Percentiles rank a stretch among this genome's conserved stretches.
Conservation (phyloP, 257 asterid genomes). For the Lycium ferocissimum region DNA sequence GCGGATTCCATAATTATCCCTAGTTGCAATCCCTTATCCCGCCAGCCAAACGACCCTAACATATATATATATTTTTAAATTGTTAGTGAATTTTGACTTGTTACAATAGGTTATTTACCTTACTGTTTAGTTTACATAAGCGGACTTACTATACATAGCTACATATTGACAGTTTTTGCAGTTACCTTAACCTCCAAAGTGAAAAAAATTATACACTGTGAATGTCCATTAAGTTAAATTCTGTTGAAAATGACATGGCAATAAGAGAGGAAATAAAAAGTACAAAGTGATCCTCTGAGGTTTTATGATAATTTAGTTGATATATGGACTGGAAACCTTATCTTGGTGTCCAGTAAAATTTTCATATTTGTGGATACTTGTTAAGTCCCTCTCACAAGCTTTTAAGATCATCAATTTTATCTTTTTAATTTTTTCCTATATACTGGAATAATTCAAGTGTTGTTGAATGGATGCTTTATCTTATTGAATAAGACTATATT, state of each 20-base stretch:
- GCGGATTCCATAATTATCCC: no score
- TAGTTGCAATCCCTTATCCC: no score
- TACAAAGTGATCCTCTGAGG: slow-evolving; percentile 28
- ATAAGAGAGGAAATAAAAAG: neutral
- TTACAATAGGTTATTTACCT: neutral
- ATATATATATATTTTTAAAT: no score
- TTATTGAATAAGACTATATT: slow-evolving; percentile 21
- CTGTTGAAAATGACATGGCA: neutral
- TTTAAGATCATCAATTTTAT: slow-evolving; percentile 30
- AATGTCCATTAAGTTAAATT: neutral
- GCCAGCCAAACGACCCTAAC: no score
- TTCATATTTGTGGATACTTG: slow-evolving; percentile 37
- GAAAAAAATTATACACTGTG: no score
- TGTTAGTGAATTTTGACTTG: no score
- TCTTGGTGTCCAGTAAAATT: slow-evolving; percentile 42
- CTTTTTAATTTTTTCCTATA: neutral
- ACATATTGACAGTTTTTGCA: neutral
- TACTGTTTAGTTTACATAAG: neutral
- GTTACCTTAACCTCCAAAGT: neutral
- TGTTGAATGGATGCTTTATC: slow-evolving; percentile 39
- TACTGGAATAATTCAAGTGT: neutral
- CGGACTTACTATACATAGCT: neutral
- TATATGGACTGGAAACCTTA: slow-evolving; percentile 54
- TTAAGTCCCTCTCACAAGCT: slow-evolving; percentile 41
- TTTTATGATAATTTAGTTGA: slow-evolving; percentile 35